phyloP scores from a whole-genome alignment of 2,329 filamentous ascomycete species.

The Trichoderma atrobrunneum region DNA sequence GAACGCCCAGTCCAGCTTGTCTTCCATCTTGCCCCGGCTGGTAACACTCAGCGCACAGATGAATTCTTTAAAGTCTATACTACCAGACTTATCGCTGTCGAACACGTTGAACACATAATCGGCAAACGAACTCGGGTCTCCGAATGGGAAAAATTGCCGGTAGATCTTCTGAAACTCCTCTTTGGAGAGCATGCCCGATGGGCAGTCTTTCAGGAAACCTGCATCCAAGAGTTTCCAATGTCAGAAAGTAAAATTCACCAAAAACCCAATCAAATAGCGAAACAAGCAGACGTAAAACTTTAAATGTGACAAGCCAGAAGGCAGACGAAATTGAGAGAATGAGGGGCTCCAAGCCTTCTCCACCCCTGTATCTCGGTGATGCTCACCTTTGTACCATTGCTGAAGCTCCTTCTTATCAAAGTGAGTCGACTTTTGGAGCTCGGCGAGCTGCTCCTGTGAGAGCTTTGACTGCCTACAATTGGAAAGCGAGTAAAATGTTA shows the following conservation, averaged over 20 bases:
- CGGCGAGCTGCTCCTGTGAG: constrained; percentile 89
- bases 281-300: neutral
- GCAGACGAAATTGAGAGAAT: neutral
- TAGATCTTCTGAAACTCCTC: constrained; percentile 99
- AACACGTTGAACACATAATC: constrained; percentile 99
- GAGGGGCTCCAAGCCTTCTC: neutral
- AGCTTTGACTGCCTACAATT: constrained; percentile 87
- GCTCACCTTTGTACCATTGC: constrained; percentile 98
- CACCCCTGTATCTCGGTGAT: neutral
- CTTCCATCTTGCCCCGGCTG: constrained; percentile 96
- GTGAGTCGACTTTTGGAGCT: constrained; percentile 94
- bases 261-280: neutral
- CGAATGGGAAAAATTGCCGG: constrained; percentile 98
- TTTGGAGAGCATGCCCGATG: constrained; percentile 93
- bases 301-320: neutral
- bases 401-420: constrained; percentile 99
- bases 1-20: constrained; percentile 99
- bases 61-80: constrained; percentile 99
- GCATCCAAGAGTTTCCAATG: neutral
- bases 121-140: constrained; percentile 94
- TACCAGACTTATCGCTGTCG: constrained; percentile 93
- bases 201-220: constrained; percentile 99
- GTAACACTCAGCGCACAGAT: constrained; percentile 97
- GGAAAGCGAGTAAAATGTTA: neutral
- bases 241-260: neutral